Percentiles rank a stretch among this genome's conserved stretches.
phyloP scores from a whole-genome alignment of 1,284 basidiomycete species.

The Ustilago cynodontis region DNA sequence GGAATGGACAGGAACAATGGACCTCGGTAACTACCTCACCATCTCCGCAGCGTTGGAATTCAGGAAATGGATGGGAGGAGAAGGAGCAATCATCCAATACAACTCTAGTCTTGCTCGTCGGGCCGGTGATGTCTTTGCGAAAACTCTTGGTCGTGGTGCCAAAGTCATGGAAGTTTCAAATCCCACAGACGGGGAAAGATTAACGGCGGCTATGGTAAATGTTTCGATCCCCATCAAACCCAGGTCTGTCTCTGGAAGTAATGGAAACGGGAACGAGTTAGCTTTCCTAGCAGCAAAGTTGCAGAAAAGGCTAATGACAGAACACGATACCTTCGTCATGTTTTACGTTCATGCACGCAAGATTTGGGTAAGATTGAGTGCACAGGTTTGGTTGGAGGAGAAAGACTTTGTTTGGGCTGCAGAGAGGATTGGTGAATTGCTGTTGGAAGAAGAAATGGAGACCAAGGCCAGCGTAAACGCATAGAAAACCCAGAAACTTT shows the following conservation, averaged over 20 bases:
- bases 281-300: constrained; percentile 17
- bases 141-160: constrained; percentile 71
- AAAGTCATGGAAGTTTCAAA: constrained; percentile 21
- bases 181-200: background rate
- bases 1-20: constrained; percentile 46
- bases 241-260: background rate
- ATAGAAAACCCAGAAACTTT: too few species aligned
- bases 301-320: constrained; percentile 20
- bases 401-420: constrained; percentile 50
- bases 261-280: constrained; percentile 1
- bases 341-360: constrained; percentile 44
- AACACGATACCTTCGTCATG: constrained; percentile 40
- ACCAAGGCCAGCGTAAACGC: constrained; percentile 19
- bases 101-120: constrained; percentile 80
- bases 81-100: constrained; percentile 81
- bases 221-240: constrained; percentile 35
- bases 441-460: constrained; percentile 26
- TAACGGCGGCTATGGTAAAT: constrained; percentile 53
- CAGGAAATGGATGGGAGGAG: constrained; percentile 84
- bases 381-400: constrained; percentile 55
- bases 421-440: constrained; percentile 18
- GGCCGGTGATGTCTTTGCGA: constrained; percentile 77
- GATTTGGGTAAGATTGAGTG: constrained; percentile 56
- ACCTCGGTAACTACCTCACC: constrained; percentile 43
- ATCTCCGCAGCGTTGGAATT: constrained; percentile 78